These are phyloP conservation scores for Dioscorea cayenensis DNA, from an alignment of 116 monocot species.

Conservation along the genomic window DNA sequence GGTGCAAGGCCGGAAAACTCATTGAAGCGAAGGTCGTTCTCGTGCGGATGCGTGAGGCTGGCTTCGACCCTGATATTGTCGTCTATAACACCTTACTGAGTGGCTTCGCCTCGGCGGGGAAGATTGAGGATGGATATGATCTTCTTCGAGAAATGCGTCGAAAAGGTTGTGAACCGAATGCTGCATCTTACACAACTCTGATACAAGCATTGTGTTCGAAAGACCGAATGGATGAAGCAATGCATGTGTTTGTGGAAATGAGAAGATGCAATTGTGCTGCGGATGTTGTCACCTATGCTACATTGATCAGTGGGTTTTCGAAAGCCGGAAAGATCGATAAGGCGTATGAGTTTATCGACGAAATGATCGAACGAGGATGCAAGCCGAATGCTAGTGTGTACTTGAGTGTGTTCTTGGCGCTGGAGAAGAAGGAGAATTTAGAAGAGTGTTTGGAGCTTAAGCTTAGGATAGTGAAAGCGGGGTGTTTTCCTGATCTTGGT, in stretches of 20 bases:
- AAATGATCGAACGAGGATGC: slow-evolving; percentile 48
- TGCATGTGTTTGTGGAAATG: slow-evolving; percentile 88
- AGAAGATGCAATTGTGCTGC: slow-evolving; percentile 27
- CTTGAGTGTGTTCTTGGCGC: slow-evolving; percentile 41
- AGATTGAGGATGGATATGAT: slow-evolving; percentile 48
- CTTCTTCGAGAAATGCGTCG: slow-evolving; percentile 47
- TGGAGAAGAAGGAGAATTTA: slow-evolving; percentile 82
- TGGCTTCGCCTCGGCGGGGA: slow-evolving; percentile 43
- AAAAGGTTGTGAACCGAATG: slow-evolving; percentile 46
- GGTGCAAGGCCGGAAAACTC: slow-evolving; percentile 58
- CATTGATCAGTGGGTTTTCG: slow-evolving; percentile 77
- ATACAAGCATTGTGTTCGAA: slow-evolving; percentile 66
- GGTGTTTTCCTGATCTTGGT: slow-evolving; percentile 42
- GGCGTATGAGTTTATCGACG: slow-evolving; percentile 57
- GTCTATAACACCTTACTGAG: slow-evolving; percentile 54
- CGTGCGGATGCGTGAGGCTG: slow-evolving; percentile 44
- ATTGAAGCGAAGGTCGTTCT: slow-evolving; percentile 50
- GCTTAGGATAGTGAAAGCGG: slow-evolving; percentile 39
- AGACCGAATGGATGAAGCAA: slow-evolving; percentile 71
- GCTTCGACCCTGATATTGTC: slow-evolving; percentile 73
- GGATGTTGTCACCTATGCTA: slow-evolving; percentile 57
- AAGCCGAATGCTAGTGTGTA: slow-evolving; percentile 42
- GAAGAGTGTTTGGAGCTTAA: slow-evolving; percentile 82
- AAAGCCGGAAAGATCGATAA: slow-evolving; percentile 49
- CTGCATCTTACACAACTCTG: slow-evolving; percentile 48